phyloP scores from a whole-genome alignment of 139 green algal genomes.

The Mychonastes homosphaera region DNA sequence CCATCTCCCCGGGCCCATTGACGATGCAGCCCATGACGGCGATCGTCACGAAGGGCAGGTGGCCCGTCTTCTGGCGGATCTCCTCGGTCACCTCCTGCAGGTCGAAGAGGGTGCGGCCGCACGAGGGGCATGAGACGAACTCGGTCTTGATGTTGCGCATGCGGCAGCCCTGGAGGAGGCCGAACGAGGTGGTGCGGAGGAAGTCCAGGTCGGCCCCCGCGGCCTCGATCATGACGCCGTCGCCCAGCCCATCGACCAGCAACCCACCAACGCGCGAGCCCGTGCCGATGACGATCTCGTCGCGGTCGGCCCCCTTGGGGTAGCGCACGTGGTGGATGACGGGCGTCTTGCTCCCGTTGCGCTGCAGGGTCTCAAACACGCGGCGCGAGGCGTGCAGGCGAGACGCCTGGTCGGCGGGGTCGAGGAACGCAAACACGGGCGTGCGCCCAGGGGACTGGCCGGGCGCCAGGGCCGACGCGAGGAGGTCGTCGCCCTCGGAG shows the following conservation, averaged over 20 bases:
- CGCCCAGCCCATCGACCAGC: slow-evolving; percentile 91
- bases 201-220: slow-evolving; percentile 68
- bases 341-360: slow-evolving; percentile 41
- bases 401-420: slow-evolving; percentile 40
- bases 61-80: slow-evolving; percentile 83
- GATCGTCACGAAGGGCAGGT: slow-evolving; percentile 89
- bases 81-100: slow-evolving; percentile 94
- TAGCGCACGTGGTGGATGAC: slow-evolving; percentile 85
- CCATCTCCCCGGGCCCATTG: slow-evolving; percentile 98
- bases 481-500: slow-evolving; percentile 67
- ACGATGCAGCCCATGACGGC: slow-evolving; percentile 99
- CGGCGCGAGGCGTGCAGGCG: slow-evolving; percentile 75
- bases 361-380: slow-evolving; percentile 77
- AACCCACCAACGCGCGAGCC: slow-evolving; percentile 74
- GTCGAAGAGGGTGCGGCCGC: slow-evolving; percentile 96
- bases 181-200: slow-evolving; percentile 86
- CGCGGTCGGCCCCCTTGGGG: slow-evolving; percentile 31
- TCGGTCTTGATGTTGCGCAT: slow-evolving; percentile 99
- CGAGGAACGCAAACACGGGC: slow-evolving; percentile 60
- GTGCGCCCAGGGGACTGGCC: slow-evolving; percentile 36
- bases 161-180: slow-evolving; percentile 87
- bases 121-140: slow-evolving; percentile 95
- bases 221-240: slow-evolving; percentile 82
- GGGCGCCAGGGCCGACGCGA: too few species aligned
- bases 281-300: slow-evolving; percentile 69